These are phyloP conservation scores for Sclerotinia subarctica DNA, from an alignment of 2,329 filamentous ascomycete genomes.

Conservation along the genomic window DNA sequence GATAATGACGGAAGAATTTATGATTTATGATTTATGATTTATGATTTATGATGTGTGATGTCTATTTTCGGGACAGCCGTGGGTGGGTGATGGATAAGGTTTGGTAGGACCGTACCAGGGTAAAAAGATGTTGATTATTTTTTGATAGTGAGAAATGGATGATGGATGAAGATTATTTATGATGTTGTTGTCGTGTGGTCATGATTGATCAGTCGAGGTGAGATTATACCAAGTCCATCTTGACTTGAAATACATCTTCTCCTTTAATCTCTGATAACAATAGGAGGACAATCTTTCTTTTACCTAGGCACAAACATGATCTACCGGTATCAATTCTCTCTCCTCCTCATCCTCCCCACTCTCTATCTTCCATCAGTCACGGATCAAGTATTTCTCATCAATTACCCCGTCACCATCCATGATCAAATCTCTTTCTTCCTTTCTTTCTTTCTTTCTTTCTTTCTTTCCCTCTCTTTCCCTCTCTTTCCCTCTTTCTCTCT, in stretches of 20 bases:
- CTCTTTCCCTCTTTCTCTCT: too few relatives aligned
- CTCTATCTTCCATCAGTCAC: constrained; percentile 1
- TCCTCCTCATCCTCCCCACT: background rate
- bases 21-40: background rate
- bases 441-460: too few relatives aligned
- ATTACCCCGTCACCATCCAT: too few relatives aligned
- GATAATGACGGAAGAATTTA: constrained; percentile 1
- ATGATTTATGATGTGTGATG: background rate
- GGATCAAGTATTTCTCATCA: background rate
- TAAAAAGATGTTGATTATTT: background rate
- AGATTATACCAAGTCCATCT: background rate
- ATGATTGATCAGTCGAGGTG: background rate
- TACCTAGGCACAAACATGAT: too few relatives aligned
- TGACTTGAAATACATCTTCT: background rate
- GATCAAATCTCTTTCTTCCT: too few relatives aligned
- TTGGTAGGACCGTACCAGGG: background rate
- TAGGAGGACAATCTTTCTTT: too few relatives aligned
- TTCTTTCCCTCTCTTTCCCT: too few relatives aligned
- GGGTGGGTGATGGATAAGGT: background rate
- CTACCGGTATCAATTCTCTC: background rate
- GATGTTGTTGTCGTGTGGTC: too few relatives aligned
- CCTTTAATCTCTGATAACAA: constrained; percentile 1
- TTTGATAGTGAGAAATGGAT: background rate
- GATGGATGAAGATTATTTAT: too few relatives aligned
- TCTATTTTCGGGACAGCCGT: background rate